Evolutionary conservation across 2,329 filamentous ascomycete species (phyloP), one percentile per base, ranked within the genome.

Genomic region (Dactylellina drechsleri): DNA sequence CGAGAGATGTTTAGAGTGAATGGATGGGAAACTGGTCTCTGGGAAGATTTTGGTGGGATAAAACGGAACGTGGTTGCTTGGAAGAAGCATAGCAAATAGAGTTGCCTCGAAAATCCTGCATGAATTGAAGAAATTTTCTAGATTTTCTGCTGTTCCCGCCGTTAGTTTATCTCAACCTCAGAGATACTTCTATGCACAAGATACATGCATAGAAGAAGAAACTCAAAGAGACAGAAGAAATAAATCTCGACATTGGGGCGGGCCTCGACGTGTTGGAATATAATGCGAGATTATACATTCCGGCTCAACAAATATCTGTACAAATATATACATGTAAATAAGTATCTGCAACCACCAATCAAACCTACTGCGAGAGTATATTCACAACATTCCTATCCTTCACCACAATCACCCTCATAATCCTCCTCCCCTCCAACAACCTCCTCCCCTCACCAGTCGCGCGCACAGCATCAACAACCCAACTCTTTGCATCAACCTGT

Each of bases 331-430:
- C 56, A 67, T 66, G 64, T 61, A 76, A 18, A 20, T 16, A 43
- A 28, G 47, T 62, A 66, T 62, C 45, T 60, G 62, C 56, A 67
- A 36, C 31, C 62, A 47, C 65, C 62, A 76, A 18, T 20, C 50
- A 28, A 81, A 84, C 71, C 49, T 79, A 80, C 58, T 88, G 77
- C 61, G 71, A 36, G 12, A 95, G 88, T 84, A 93, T 90, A 82
- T 93, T 96, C 28, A 94, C 86, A 58, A 91, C 84, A 81, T 85
- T 89, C 12, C 91, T 91, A 0, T 85, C 86, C 68, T 85, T 85
- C 12, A 91, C 88, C 12, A 92, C 85, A 79, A 93, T 86, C 0
- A 89, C 85, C 76, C 88, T 87, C 79, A 86, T 87, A n/a, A 88
- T 86, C 77, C 83, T 83, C 28, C 83, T 82, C 12, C 87, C 81